A percentile compares a stretch with the other conserved stretches of the same genome.
Evolutionary conservation across 495 filamentous ascomycete species (phyloP).

Genomic region (Bryoglossum gracile): DNA sequence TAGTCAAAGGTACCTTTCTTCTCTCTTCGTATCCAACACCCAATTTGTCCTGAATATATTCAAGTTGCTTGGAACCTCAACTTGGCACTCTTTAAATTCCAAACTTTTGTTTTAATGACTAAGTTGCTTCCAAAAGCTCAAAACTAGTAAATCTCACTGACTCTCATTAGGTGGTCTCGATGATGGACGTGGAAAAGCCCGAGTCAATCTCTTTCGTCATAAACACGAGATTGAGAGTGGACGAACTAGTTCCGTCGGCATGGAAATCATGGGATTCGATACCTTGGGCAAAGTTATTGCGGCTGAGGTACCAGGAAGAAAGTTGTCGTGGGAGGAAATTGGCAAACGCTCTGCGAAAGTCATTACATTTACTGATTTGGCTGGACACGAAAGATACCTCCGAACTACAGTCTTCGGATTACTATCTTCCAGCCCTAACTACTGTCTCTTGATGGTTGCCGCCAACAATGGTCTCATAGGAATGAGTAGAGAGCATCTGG

Average conservation of each 20-base stretch:
- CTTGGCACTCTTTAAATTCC: no score
- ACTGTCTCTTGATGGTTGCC: constrained; percentile 96
- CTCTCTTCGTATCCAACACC: no score
- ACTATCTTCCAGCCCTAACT: constrained; percentile 91
- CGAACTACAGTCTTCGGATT: constrained; percentile 96
- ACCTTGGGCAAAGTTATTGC: constrained; percentile 77
- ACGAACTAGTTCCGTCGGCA: constrained; percentile 89
- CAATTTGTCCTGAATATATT: no score
- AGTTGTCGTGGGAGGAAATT: constrained; percentile 96
- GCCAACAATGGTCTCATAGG: constrained; percentile 96
- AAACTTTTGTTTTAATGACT: no score
- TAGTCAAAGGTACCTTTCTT: no score
- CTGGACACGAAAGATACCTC: constrained; percentile 91
- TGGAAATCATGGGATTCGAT: constrained; percentile 99
- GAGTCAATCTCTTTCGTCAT: constrained; percentile 94
- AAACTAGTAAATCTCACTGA: no score
- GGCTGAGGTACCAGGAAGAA: constrained; percentile 73
- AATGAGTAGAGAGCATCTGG: constrained; percentile 97
- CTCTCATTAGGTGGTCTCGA: constrained; percentile 88
- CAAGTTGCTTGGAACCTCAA: no score
- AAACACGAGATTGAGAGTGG: constrained; percentile 97
- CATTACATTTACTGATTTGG: constrained; percentile 92
- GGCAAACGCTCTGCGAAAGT: constrained; percentile 93
- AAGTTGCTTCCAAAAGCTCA: no score
- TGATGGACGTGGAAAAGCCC: constrained; percentile 88